Evolutionary conservation across 2,329 filamentous ascomycete species (phyloP).

Genomic region (Bipolaris victoriae): DNA sequence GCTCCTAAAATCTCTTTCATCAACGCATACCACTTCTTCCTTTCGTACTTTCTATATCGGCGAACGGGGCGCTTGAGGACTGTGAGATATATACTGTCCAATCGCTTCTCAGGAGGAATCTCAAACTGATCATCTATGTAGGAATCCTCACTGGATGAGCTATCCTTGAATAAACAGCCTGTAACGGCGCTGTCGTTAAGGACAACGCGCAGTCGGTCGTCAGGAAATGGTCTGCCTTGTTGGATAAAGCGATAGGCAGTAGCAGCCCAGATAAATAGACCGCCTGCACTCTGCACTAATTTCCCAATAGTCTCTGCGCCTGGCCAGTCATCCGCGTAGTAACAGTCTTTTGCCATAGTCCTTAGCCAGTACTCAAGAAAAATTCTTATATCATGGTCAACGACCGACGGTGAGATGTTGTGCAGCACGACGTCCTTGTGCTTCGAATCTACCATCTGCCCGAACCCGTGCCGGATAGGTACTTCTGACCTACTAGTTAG

Average conservation of each 20-base stretch:
- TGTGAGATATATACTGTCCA: neutral
- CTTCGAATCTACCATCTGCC: constrained; percentile 7
- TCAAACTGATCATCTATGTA: neutral
- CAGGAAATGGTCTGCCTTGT: constrained; percentile 3
- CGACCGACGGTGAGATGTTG: constrained; percentile 13
- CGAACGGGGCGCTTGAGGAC: neutral
- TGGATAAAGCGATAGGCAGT: constrained; percentile 33
- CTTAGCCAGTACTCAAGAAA: constrained; percentile 20
- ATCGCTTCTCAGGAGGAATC: neutral
- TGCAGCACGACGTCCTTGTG: constrained; percentile 24
- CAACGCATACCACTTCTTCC: neutral
- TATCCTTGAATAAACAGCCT: neutral
- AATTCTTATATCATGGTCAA: constrained; percentile 23
- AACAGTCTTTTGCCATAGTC: constrained; percentile 1
- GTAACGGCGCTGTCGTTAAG: neutral
- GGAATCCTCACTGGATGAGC: neutral
- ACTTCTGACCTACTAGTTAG: constrained; percentile 28
- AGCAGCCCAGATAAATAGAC: neutral
- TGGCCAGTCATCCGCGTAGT: constrained; percentile 20
- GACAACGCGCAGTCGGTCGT: constrained; percentile 7
- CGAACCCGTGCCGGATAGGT: constrained; percentile 21
- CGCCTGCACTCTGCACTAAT: neutral
- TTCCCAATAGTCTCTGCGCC: constrained; percentile 18
- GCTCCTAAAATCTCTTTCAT: neutral
- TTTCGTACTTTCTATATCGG: neutral